These are phyloP conservation scores for Coemansia sp. DNA, from an alignment of 192 early-diverging fungal species.

Conservation along the genomic window DNA sequence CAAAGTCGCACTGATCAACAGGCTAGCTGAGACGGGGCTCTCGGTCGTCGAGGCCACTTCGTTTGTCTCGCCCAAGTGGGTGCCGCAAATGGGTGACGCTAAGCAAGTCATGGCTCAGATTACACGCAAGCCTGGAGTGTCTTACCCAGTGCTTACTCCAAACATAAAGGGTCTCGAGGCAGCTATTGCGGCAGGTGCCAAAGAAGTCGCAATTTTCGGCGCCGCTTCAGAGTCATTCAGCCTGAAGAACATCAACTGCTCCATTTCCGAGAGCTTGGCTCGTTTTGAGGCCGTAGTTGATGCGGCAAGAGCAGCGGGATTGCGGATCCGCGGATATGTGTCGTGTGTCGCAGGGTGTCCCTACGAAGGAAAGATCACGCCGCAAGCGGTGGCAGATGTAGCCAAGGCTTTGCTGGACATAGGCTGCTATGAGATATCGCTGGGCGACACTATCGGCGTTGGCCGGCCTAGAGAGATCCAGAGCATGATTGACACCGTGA, in stretches of 20 bases:
- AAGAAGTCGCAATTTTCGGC: slow-evolving; percentile 90
- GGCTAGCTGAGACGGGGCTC: slow-evolving; percentile 75
- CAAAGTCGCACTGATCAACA: slow-evolving; percentile 87
- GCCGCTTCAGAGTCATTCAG: slow-evolving; percentile 87
- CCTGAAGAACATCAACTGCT: slow-evolving; percentile 88
- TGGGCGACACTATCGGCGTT: slow-evolving; percentile 96
- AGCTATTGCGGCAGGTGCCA: slow-evolving; percentile 73
- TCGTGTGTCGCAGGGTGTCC: slow-evolving; percentile 92
- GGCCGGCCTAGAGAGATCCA: slow-evolving; percentile 68
- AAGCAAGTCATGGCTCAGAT: slow-evolving; percentile 71
- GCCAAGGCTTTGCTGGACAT: slow-evolving; percentile 72
- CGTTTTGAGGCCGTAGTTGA: slow-evolving; percentile 67
- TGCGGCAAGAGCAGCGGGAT: slow-evolving; percentile 57
- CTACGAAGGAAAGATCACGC: slow-evolving; percentile 78
- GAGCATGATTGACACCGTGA: slow-evolving; percentile 68
- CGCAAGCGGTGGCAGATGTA: slow-evolving; percentile 67
- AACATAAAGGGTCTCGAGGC: slow-evolving; percentile 81
- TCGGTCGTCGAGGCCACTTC: slow-evolving; percentile 85
- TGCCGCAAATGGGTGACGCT: slow-evolving; percentile 93
- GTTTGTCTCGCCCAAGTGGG: slow-evolving; percentile 96
- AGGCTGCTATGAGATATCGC: slow-evolving; percentile 96
- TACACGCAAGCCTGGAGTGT: slow-evolving; percentile 57
- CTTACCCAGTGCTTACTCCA: slow-evolving; percentile 87
- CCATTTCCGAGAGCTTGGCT: slow-evolving; percentile 76
- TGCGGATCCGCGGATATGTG: slow-evolving; percentile 79